Percentiles rank a stretch among this genome's conserved stretches.
These are phyloP conservation scores for Populus trichocarpa DNA, from an alignment of 441 rosid genomes.

Conservation along the genomic window DNA sequence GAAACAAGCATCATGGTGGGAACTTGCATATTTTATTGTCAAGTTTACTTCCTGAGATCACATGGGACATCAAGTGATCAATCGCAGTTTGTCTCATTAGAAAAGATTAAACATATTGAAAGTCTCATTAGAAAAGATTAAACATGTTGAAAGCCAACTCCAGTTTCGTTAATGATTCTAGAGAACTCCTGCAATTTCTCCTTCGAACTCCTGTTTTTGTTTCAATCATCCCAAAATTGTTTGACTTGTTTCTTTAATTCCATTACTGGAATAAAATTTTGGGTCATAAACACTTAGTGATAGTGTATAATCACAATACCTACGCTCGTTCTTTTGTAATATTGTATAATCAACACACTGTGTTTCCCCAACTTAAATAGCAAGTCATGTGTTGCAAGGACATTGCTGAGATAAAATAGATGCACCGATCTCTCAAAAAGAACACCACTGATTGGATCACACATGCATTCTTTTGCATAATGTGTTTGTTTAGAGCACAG, in stretches of 20 bases:
- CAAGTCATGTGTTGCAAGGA: not conserved
- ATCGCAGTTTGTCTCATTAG: not conserved
- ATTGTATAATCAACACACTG: not conserved
- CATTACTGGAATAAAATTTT: not conserved
- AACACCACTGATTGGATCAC: not conserved
- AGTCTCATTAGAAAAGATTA: too few species aligned
- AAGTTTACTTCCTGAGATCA: not conserved
- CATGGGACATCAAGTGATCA: not conserved
- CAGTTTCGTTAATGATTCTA: not conserved
- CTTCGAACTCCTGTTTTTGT: not conserved
- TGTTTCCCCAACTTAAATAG: not conserved
- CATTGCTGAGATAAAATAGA: not conserved
- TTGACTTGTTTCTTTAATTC: not conserved
- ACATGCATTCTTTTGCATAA: not conserved
- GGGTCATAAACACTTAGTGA: not conserved
- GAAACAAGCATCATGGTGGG: not conserved
- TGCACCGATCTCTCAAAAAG: not conserved
- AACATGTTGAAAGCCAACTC: not conserved
- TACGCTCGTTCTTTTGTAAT: not conserved
- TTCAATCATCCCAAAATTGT: not conserved
- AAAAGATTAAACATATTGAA: not conserved
- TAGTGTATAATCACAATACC: not conserved
- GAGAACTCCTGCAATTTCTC: not conserved
- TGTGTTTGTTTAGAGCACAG: not conserved
- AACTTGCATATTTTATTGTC: conserved; percentile 2